Evolutionary conservation across 1,139 yeast genomes (phyloP).

Genomic region (Meyerozyma elateridarum): DNA sequence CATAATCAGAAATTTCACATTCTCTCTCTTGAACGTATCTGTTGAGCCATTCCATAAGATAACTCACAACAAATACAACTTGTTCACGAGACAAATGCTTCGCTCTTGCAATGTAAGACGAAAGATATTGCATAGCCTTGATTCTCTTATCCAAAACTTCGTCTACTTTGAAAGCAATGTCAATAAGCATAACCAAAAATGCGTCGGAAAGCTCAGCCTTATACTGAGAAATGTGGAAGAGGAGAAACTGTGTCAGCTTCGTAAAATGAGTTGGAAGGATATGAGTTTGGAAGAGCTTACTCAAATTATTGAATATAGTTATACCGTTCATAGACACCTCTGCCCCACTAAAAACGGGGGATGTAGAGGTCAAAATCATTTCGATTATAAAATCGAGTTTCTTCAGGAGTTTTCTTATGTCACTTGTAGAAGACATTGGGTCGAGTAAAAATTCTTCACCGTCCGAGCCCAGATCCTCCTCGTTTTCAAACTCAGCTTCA

Average conservation of each 20-base stretch:
- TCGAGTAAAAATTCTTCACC: slow-evolving; percentile 31
- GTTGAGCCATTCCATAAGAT: slow-evolving; percentile 77
- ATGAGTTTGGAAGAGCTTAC: slow-evolving; percentile 74
- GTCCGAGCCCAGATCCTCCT: slow-evolving; percentile 16
- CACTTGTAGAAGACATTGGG: slow-evolving; percentile 44
- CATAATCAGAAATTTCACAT: slow-evolving; percentile 59
- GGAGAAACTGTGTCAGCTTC: slow-evolving; percentile 77
- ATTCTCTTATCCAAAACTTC: slow-evolving; percentile 73
- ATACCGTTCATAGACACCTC: slow-evolving; percentile 57
- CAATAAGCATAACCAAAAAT: slow-evolving; percentile 75
- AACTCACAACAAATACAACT: slow-evolving; percentile 71
- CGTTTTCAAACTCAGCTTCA: slow-evolving; percentile 19
- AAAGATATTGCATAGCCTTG: slow-evolving; percentile 86
- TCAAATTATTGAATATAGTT: slow-evolving; percentile 68
- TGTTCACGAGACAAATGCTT: slow-evolving; percentile 66
- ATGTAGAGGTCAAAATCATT: slow-evolving; percentile 48
- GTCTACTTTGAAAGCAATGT: slow-evolving; percentile 65
- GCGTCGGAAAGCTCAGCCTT: slow-evolving; percentile 83
- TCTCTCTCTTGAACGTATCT: slow-evolving; percentile 81
- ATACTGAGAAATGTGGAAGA: slow-evolving; percentile 79
- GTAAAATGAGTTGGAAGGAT: slow-evolving; percentile 91
- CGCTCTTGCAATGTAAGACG: slow-evolving; percentile 90
- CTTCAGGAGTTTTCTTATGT: slow-evolving; percentile 51
- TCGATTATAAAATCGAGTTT: slow-evolving; percentile 69
- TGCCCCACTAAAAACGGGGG: slow-evolving; percentile 46